Base-by-base conservation (phyloP, 805 yeast genomes). In the baker's yeast (Saccharomyces cerevisiae) region DNA sequence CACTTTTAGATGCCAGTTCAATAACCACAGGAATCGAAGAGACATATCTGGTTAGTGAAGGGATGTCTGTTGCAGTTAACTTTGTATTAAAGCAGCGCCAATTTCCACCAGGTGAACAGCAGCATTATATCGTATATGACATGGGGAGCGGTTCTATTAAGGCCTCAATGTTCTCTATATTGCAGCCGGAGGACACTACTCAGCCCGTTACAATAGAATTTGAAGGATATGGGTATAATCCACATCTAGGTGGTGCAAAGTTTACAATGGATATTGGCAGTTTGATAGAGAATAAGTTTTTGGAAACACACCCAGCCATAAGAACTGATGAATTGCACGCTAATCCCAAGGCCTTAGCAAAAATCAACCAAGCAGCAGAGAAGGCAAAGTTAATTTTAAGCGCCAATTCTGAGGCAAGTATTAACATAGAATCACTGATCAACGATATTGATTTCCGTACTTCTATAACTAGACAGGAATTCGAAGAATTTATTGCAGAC, bases 91-190 rank as follows among this genome's bases (percentile, higher is more conserved):
- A 62, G 46, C 61, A 61, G 26, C 54, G 65, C 21, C 59, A 62
- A 47, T 61, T 65, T 50, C 54, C 60, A 9, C 53, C 59, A 24
- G 66, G 60, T 29, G 57, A 55, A 27, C 76, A 87, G 31, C 77
- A 79, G 48, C 76, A 81, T 50, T 87, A 87, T 65, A 66, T 89
- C 50, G 79, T 94, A 36, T 89, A 85, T 66, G 99, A 94, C 68
- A 80, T 87, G 80, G 99, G 99, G 49, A 92, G 96, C 4, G 96
- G 96, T 1, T 84, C 96, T 0, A 87, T 96, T 0, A 81, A 84
- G 53, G 96, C 96, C 1, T 87, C 98, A 0, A 72, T 94, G n/a
- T 57, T 90, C 51, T 82, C 91, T 0, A 76, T 84, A 57, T 69
- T 71, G 17, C 79, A 80, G 24, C 67, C 70, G 21, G 68, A 66